phyloP scores from a whole-genome alignment of 148 eudicot species.

The Spergularia bocconei region DNA sequence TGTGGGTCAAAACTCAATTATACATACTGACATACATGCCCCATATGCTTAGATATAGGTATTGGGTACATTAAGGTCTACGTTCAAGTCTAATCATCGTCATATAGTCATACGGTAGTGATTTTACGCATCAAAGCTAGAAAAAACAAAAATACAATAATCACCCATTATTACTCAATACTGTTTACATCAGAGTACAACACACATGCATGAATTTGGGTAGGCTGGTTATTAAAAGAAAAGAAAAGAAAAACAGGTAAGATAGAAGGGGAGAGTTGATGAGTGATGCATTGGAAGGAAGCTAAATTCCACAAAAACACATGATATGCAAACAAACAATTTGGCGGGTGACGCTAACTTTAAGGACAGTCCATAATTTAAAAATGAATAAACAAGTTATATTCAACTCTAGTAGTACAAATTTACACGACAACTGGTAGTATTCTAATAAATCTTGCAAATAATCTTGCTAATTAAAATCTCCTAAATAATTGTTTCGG shows the following conservation, averaged over 20 bases:
- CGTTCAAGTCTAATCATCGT: too few relatives aligned
- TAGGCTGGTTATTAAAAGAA: constrained; percentile 3
- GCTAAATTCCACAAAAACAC: constrained; percentile 26
- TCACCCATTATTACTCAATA: constrained; percentile 14
- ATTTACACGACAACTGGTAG: background rate
- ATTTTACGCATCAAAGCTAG: too few relatives aligned
- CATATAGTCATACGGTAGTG: too few relatives aligned
- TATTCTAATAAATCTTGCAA: too few relatives aligned
- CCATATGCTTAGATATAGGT: background rate
- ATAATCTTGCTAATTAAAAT: too few relatives aligned
- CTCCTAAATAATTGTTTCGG: too few relatives aligned
- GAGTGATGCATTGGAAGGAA: constrained; percentile 24
- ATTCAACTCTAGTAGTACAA: background rate
- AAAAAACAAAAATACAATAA: constrained; percentile 4
- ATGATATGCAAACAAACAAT: constrained; percentile 28
- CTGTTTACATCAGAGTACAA: constrained; percentile 19
- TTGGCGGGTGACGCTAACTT: constrained; percentile 9
- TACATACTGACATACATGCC: background rate
- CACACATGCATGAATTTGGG: constrained; percentile 27
- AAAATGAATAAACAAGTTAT: background rate
- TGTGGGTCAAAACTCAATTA: constrained; percentile 38
- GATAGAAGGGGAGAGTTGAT: background rate
- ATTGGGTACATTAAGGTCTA: background rate
- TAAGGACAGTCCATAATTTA: background rate
- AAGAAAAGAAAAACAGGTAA: constrained; percentile 15